Base-by-base conservation (phyloP, 202 grass and related monocot genomes). In the Schoenoplectus tabernaemontani region DNA sequence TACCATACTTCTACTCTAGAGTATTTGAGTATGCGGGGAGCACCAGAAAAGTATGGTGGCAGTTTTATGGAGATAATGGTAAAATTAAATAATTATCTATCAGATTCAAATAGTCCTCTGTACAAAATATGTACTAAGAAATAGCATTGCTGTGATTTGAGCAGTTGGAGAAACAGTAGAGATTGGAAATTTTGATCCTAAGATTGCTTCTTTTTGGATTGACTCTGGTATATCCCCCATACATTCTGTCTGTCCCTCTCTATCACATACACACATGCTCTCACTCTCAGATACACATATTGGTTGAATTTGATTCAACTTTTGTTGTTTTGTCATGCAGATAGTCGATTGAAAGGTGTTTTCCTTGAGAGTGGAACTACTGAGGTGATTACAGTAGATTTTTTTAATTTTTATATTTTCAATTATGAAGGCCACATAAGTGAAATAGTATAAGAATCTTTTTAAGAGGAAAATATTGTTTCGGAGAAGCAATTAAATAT, bases 21-120 rank as follows among this genome's bases (percentile, higher is more conserved):
- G 83, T 97, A 80, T 97, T 97, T 86, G 94, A 97, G 80, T 92
- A 93, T 15, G 94, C 93, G 72, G 94, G 94, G 80, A 97, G 89
- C 69, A 43, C 85, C 4, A 90, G 89, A 78, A 97, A 93, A 90
- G 20, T 97, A 69, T 97, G 94, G 94, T 97, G 94, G 94, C 94
- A 97, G 72, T 97, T 97, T 88, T 97, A 92, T 56, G 91, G 94
- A n/a, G 94, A 97, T 76, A 97, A 93, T 37, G 94, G 94, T 97
- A 84, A 22, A 65, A 12, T 68, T 82, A 65, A 33, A 57, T 51
- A 39, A 7, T 28, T 34, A 64, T 15, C 9, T 74, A 32, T 69
- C n/a, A 22, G 11, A 78, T 19, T 50, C 17, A 62, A 28, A 53
- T 76, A 51, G 56, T 88, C 20, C 16, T 28, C 46, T 81, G 34